Percentiles rank a stretch among this genome's conserved stretches.
phyloP scores from a whole-genome alignment of 1,284 basidiomycete genomes.

The Papiliotrema nemorosa region DNA sequence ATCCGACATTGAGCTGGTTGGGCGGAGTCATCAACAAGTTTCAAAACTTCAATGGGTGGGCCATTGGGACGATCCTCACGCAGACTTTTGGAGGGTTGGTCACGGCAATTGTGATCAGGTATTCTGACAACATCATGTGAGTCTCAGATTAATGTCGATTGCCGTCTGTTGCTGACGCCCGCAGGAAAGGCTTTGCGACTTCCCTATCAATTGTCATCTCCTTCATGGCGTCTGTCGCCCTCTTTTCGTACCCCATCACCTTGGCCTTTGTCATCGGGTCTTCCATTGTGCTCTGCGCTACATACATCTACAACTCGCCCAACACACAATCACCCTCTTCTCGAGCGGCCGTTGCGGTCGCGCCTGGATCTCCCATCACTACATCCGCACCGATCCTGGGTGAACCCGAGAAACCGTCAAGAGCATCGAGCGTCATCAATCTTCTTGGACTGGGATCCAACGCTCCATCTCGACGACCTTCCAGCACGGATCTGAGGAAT shows the following conservation, averaged over 20 bases:
- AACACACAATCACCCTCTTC: slow-evolving; percentile 18
- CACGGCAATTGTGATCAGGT: slow-evolving; percentile 65
- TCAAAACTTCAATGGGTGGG: slow-evolving; percentile 72
- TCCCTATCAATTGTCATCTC: slow-evolving; percentile 88
- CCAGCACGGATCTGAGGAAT: slow-evolving; percentile 8
- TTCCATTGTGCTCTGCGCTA: slow-evolving; percentile 74
- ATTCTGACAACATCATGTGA: slow-evolving; percentile 52
- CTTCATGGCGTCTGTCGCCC: slow-evolving; percentile 79
- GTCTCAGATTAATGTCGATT: slow-evolving; percentile 6
- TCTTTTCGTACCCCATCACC: slow-evolving; percentile 85
- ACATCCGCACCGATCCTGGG: slow-evolving; percentile 45
- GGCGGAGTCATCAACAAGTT: slow-evolving; percentile 38
- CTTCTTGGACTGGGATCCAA: slow-evolving; percentile 32
- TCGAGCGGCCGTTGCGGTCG: slow-evolving; percentile 38
- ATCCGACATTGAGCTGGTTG: slow-evolving; percentile 32
- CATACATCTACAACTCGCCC: slow-evolving; percentile 81
- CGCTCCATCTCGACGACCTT: slow-evolving; percentile 7
- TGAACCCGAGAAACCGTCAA: slow-evolving; percentile 38
- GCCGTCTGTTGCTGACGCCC: not conserved
- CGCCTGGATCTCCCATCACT: slow-evolving; percentile 44
- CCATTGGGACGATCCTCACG: slow-evolving; percentile 81
- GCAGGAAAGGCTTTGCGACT: slow-evolving; percentile 83
- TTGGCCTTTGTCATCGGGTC: slow-evolving; percentile 79
- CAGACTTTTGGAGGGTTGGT: slow-evolving; percentile 88
- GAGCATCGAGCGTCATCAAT: slow-evolving; percentile 38